Percentiles rank a stretch among this genome's conserved stretches.
phyloP scores from a whole-genome alignment of 2,329 filamentous ascomycete species.

The Albophoma yamanashiensis region DNA sequence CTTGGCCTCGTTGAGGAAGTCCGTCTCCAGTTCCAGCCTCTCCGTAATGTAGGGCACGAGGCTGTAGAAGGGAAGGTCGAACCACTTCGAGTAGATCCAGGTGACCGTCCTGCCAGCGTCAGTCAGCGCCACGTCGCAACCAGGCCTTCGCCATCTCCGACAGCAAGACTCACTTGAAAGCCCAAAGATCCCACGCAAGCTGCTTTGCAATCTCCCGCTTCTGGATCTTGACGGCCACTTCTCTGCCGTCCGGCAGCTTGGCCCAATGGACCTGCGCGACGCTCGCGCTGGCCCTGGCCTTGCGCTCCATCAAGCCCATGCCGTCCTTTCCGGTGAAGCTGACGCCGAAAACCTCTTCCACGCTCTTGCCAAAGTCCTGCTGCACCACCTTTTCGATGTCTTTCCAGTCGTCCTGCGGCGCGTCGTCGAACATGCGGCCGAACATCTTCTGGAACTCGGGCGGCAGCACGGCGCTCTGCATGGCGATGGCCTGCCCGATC shows the following conservation, averaged over 20 bases:
- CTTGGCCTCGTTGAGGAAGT: constrained; percentile 83
- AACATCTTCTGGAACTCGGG: constrained; percentile 97
- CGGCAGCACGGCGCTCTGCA: constrained; percentile 91
- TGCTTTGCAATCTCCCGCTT: constrained; percentile 89
- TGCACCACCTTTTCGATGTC: constrained; percentile 77
- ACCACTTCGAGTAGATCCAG: constrained; percentile 73
- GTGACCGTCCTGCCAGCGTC: constrained; percentile 53
- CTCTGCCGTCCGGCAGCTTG: constrained; percentile 68
- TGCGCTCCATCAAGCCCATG: constrained; percentile 51
- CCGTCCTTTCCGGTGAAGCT: constrained; percentile 65
- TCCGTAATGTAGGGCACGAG: constrained; percentile 90
- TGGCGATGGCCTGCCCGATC: constrained; percentile 95
- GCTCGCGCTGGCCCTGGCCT: constrained; percentile 66
- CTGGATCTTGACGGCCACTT: constrained; percentile 94
- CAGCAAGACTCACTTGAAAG: constrained; percentile 60
- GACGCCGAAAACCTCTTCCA: constrained; percentile 87
- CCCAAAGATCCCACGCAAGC: constrained; percentile 90
- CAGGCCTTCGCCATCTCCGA: neutral
- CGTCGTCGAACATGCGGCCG: constrained; percentile 92
- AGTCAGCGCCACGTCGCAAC: neutral
- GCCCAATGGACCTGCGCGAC: constrained; percentile 98
- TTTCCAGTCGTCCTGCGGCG: constrained; percentile 81
- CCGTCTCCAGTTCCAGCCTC: constrained; percentile 83
- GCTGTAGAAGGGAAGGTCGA: constrained; percentile 86
- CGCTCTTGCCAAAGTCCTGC: constrained; percentile 78